A percentile compares a stretch with the other conserved stretches of the same genome.
These are phyloP conservation scores for Breynia disticha DNA, from an alignment of 441 rosid genomes.

Conservation along the genomic window DNA sequence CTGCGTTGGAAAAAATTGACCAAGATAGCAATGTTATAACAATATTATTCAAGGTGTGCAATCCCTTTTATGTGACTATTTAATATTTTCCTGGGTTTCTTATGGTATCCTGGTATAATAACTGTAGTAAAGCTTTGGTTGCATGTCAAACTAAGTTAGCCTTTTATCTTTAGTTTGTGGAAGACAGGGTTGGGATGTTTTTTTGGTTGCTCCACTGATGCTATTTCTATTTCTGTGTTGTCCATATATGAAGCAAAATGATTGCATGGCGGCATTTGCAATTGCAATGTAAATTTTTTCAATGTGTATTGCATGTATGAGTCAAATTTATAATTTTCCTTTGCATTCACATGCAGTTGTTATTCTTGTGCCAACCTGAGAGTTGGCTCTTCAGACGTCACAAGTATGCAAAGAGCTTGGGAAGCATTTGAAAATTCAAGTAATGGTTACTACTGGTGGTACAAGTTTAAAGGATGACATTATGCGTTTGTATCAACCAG, in stretches of 20 bases:
- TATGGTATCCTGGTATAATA: not conserved
- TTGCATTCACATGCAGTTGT: conserved; percentile 48
- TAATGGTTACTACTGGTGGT: conserved; percentile 98
- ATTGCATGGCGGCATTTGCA: too few relatives aligned
- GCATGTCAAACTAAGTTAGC: not conserved
- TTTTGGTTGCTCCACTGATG: too few relatives aligned
- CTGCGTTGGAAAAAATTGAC: conserved; percentile 96
- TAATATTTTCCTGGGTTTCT: not conserved
- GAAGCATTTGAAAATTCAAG: conserved; percentile 87
- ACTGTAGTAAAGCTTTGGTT: conserved; percentile 2
- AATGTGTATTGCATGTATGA: not conserved
- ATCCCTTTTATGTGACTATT: not conserved
- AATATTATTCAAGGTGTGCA: conserved; percentile 81
- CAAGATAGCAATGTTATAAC: conserved; percentile 85
- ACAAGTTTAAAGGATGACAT: conserved; percentile 97
- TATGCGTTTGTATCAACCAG: conserved; percentile 96
- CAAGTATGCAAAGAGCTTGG: conserved; percentile 98
- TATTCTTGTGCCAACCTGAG: conserved; percentile 93
- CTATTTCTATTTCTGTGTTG: too few relatives aligned
- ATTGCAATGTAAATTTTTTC: too few relatives aligned
- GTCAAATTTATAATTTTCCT: conserved; percentile 1
- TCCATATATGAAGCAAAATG: too few relatives aligned
- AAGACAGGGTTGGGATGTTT: too few relatives aligned
- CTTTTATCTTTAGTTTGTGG: too few relatives aligned
- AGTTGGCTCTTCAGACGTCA: conserved; percentile 97